Evolutionary conservation across 2,329 filamentous ascomycete genomes (phyloP).

Genomic region (Macrophomina phaseolina): DNA sequence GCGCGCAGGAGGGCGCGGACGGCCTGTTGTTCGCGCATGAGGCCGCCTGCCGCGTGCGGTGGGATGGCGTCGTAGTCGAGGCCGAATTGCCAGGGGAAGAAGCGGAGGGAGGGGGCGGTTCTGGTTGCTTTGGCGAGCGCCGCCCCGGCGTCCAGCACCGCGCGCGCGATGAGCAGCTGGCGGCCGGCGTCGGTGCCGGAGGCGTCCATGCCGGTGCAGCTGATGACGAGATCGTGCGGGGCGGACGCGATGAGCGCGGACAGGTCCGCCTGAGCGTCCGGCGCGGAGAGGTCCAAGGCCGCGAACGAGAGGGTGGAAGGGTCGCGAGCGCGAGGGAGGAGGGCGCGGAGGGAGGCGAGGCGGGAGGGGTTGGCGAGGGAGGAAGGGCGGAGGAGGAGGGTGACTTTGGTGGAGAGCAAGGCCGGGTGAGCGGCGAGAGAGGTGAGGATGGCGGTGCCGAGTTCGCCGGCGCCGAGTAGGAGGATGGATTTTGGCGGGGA

Average conservation of each 20-base stretch:
- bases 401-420: too few relatives aligned
- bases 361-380: constrained; percentile 63
- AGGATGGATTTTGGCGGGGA: constrained; percentile 50
- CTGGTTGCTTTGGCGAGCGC: background rate
- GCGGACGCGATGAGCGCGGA: constrained; percentile 43
- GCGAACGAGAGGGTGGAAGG: constrained; percentile 26
- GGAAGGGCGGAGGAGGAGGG: constrained; percentile 48
- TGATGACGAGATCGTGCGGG: constrained; percentile 62
- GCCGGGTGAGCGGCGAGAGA: constrained; percentile 47
- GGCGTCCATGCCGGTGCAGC: constrained; percentile 66
- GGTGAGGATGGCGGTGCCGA: constrained; percentile 63
- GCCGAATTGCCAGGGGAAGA: constrained; percentile 76
- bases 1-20: constrained; percentile 38
- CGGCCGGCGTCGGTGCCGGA: constrained; percentile 52
- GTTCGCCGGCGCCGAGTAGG: constrained; percentile 70
- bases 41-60: constrained; percentile 49
- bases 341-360: constrained; percentile 42
- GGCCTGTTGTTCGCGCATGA: constrained; percentile 68
- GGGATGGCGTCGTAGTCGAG: constrained; percentile 73
- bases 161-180: constrained; percentile 63
- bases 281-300: constrained; percentile 53
- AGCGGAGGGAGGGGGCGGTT: constrained; percentile 42
- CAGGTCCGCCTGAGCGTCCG: constrained; percentile 39
- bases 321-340: background rate
- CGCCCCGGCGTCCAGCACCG: constrained; percentile 56